phyloP scores from a whole-genome alignment of 2,329 filamentous ascomycete species.

The Penicillium sp. region DNA sequence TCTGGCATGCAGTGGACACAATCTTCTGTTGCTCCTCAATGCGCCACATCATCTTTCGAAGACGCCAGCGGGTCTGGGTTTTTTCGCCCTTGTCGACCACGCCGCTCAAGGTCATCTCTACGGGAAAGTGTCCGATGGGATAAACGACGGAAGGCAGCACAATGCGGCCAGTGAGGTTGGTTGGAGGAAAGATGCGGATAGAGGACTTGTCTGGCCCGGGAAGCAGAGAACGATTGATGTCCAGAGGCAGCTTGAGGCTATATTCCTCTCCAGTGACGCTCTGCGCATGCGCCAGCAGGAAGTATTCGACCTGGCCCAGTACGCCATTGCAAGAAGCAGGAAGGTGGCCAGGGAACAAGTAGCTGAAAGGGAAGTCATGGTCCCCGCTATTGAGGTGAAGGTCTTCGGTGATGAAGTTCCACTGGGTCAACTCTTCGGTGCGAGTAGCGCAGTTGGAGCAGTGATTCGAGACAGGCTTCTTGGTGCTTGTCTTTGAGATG shows the following conservation, averaged over 20 bases:
- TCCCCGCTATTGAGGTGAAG: conserved; percentile 49
- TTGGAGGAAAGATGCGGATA: conserved; percentile 92
- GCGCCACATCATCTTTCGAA: conserved; percentile 89
- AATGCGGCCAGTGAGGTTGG: conserved; percentile 83
- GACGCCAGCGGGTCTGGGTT: conserved; percentile 76
- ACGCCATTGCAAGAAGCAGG: conserved; percentile 76
- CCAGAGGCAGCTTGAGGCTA: conserved; percentile 64
- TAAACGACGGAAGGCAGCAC: conserved; percentile 80
- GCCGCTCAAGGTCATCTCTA: conserved; percentile 81
- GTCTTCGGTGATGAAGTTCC: conserved; percentile 67
- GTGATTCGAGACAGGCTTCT: conserved; percentile 75
- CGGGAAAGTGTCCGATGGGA: conserved; percentile 76
- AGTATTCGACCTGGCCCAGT: conserved; percentile 73
- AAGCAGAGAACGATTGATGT: conserved; percentile 75
- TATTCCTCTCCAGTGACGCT: conserved; percentile 60
- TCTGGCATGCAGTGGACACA: conserved; percentile 73
- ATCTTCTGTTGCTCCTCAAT: conserved; percentile 84
- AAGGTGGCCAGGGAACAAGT: conserved; percentile 79
- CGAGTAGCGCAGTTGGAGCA: conserved; percentile 74
- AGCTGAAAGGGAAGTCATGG: conserved; percentile 85
- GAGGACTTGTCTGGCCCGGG: conserved; percentile 81
- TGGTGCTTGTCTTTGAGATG: conserved; percentile 67
- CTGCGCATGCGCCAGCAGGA: conserved; percentile 66
- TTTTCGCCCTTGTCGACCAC: conserved; percentile 69
- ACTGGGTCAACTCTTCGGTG: conserved; percentile 70